Base-by-base conservation (phyloP, 495 filamentous ascomycete species). In the Pseudomonodictys pantanalensis region DNA sequence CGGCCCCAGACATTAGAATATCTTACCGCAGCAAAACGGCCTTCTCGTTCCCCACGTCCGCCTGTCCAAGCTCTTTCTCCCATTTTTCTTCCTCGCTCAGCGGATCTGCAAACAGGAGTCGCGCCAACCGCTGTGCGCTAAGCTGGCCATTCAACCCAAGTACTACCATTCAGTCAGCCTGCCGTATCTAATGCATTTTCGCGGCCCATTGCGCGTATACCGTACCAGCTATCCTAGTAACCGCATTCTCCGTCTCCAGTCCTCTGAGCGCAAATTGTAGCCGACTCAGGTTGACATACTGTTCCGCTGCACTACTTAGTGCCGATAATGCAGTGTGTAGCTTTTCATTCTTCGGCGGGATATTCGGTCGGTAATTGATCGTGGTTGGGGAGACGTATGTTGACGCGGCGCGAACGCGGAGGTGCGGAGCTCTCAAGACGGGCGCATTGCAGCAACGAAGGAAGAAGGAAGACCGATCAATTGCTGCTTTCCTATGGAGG, bases 211-310 rank as follows among this genome's bases (percentile, higher is more conserved):
- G 9, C 7, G 11, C 8, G 18, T 50, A 25, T 24, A 38, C 8
- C 51, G 9, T 62, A 62, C 58, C 78, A 73, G 83, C 91, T 69
- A 97, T 78, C 32, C 92, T 77, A 63, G 90, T 81, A n/a, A 88
- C 79, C 29, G 79, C 75, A 54, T 75, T 67, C 38, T 80, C 75
- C 60, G 88, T 82, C 64, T 88, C 83, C 60, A 96, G 75, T 5
- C 90, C 90, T 47, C 86, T 79, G 68, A 91, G 71, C 17, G 91
- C 92, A 63, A 97, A 79, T 66, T 90, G 85, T 50, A 97, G 69
- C 63, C 90, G 83, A 55, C 87, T 87, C 20, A 87, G 76, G 72
- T 89, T 88, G 56, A 91, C 79, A 70, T 85, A 83, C 58, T 80
- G 79, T 33, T 81, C 75, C 23, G 85, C 82, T 38, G 81, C 72